Conservation (phyloP, 306 rosid genomes). For the Purshia tridentata region DNA sequence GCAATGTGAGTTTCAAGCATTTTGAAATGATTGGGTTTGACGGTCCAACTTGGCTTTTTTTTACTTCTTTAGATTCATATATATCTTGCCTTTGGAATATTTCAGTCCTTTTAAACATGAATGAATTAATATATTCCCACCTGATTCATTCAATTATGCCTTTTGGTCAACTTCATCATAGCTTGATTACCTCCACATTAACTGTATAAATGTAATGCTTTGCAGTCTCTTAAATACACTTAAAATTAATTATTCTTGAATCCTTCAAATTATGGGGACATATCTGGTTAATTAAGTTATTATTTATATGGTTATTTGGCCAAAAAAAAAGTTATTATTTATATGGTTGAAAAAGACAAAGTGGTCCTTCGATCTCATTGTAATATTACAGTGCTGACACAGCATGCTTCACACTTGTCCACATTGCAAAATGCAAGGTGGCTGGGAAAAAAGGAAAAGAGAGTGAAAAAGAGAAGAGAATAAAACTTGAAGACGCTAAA, state of each 20-base stretch:
- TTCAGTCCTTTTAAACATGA: no score
- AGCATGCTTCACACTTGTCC: not conserved
- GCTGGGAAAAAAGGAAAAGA: slow-evolving; percentile 7
- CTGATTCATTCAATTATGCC: no score
- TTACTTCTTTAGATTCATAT: slow-evolving; percentile 5
- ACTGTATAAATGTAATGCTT: no score
- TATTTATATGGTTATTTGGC: not conserved
- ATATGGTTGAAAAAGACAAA: not conserved
- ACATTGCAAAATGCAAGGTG: not conserved
- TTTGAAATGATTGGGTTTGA: slow-evolving; percentile 75
- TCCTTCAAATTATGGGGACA: no score
- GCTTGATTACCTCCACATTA: no score
- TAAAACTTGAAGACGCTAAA: not conserved
- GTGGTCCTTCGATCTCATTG: slow-evolving; percentile 4
- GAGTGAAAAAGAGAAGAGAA: slow-evolving; percentile 8
- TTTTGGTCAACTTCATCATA: no score
- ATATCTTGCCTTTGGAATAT: not conserved
- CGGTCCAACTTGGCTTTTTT: slow-evolving; percentile 54
- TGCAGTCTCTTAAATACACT: no score
- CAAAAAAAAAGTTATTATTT: no score
- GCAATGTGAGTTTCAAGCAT: slow-evolving; percentile 40
- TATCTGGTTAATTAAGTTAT: no score
- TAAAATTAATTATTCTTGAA: no score
- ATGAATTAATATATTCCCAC: no score
- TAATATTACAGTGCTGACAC: not conserved